Evolutionary conservation across 23 red algal species (phyloP).

Genomic region (Pyropia yezoensis): DNA sequence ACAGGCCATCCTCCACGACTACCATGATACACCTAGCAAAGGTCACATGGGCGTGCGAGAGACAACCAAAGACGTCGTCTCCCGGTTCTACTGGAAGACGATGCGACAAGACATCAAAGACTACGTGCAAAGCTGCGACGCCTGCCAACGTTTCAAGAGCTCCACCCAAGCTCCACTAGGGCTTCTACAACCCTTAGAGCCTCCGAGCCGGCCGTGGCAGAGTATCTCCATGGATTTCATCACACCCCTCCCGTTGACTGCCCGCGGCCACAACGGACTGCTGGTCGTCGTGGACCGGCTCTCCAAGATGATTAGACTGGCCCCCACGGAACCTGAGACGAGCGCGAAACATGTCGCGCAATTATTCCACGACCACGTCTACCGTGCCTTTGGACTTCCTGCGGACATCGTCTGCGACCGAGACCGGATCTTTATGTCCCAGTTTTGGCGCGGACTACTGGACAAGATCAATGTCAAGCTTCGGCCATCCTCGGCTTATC

Average conservation of each 20-base stretch:
- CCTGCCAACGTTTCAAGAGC: background rate
- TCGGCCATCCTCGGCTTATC: constrained; percentile 10
- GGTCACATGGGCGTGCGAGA: constrained; percentile 1
- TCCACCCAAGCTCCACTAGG: background rate
- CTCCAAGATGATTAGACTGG: constrained; percentile 5
- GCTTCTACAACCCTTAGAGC: background rate
- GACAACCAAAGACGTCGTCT: background rate
- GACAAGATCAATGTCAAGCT: background rate
- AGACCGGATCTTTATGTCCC: constrained; percentile 3
- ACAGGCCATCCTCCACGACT: background rate
- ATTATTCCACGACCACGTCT: constrained; percentile 1
- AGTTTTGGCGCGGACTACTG: too few species aligned
- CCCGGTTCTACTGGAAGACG: background rate
- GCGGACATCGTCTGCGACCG: constrained; percentile 4
- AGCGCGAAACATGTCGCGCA: background rate
- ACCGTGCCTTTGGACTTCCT: background rate
- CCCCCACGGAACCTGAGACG: constrained; percentile 7
- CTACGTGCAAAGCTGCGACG: background rate
- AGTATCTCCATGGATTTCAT: constrained; percentile 16
- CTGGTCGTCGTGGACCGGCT: background rate
- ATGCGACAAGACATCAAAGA: background rate
- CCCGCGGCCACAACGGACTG: background rate
- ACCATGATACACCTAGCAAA: background rate
- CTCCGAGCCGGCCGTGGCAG: background rate
- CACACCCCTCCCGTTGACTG: background rate